Evolutionary conservation across 2,329 filamentous ascomycete species (phyloP).

Genomic region (Acrodontium crateriforme): DNA sequence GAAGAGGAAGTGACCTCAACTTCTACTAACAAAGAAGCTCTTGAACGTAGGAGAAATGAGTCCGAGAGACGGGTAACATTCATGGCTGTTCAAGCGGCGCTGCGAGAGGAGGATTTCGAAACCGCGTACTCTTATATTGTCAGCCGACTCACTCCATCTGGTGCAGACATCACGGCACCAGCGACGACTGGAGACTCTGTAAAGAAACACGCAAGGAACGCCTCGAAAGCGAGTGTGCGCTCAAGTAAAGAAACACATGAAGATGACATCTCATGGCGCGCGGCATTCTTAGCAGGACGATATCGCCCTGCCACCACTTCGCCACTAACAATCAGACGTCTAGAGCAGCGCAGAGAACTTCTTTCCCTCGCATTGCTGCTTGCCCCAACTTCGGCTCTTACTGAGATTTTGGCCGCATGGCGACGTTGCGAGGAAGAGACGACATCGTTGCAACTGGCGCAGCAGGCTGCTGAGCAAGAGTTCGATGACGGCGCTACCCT

Average conservation of each 20-base stretch:
- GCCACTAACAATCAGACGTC: constrained; percentile 49
- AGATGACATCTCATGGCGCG: constrained; percentile 65
- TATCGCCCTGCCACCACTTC: constrained; percentile 40
- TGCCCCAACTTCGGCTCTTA: constrained; percentile 54
- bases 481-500: constrained; percentile 56
- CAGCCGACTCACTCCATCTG: constrained; percentile 43
- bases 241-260: constrained; percentile 14
- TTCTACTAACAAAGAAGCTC: constrained; percentile 5
- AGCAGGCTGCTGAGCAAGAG: constrained; percentile 53
- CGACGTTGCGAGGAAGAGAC: constrained; percentile 67
- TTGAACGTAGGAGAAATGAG: constrained; percentile 11
- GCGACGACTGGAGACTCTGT: constrained; percentile 1
- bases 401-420: constrained; percentile 63
- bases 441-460: constrained; percentile 49
- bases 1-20: neutral
- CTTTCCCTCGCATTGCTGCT: constrained; percentile 61
- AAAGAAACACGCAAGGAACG: constrained; percentile 5
- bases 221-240: constrained; percentile 13
- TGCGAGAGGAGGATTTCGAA: constrained; percentile 68
- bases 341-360: constrained; percentile 72
- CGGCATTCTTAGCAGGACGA: constrained; percentile 64
- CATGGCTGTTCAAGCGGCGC: constrained; percentile 67
- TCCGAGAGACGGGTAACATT: constrained; percentile 57
- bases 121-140: constrained; percentile 76
- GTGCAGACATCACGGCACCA: constrained; percentile 12